Base-by-base conservation (phyloP, 164 flowering plant species). In the Tetracentron sinense region DNA sequence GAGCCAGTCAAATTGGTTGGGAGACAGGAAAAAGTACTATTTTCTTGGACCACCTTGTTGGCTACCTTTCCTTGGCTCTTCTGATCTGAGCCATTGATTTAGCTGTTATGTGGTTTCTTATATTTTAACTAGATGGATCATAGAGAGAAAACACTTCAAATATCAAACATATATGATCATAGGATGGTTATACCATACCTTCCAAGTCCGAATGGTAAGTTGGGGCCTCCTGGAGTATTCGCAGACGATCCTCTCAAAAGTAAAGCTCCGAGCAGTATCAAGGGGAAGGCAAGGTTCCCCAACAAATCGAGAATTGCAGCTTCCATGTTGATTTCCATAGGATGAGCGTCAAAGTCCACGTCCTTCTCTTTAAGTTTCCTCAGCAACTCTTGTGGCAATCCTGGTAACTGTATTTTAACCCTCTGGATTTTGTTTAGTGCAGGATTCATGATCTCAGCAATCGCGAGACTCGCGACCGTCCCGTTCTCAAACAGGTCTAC, bases 401-500 rank as follows among this genome's bases (percentile, higher is more conserved):
- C 86, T 10, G 90, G 90, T 27, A 85, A 49, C 65, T 84, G 95
- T 50, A 88, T 66, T 47, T 67, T 83, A 25, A 88, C 89, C 29
- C 94, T 79, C 72, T 85, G 95, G 28, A 76, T 73, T 63, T 73
- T 83, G 17, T 80, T 75, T 20, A 88, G 61, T 14, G 66, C 77
- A 50, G 87, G 84, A 68, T 80, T 79, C 46, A 61, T 64, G 27
- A 85, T 82, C 81, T 88, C 90, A 2, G 81, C 94, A 14, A 85
- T 72, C 15, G 94, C n/a, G n/a, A n/a, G n/a, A n/a, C n/a, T n/a
- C n/a, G n/a, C 90, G 7, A 79, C 79, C 0, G 82, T 74, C 22
- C 86, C 90, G 49, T 85, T 88, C 66, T 85, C 83, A 56, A 77
- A 82, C 68, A 88, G 58, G 70, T 88, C 89, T 4, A 85, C 91